Percentiles rank a stretch among this genome's conserved stretches.
phyloP scores from a whole-genome alignment of 192 early-diverging fungal species.

The Geosiphon pyriformis region DNA sequence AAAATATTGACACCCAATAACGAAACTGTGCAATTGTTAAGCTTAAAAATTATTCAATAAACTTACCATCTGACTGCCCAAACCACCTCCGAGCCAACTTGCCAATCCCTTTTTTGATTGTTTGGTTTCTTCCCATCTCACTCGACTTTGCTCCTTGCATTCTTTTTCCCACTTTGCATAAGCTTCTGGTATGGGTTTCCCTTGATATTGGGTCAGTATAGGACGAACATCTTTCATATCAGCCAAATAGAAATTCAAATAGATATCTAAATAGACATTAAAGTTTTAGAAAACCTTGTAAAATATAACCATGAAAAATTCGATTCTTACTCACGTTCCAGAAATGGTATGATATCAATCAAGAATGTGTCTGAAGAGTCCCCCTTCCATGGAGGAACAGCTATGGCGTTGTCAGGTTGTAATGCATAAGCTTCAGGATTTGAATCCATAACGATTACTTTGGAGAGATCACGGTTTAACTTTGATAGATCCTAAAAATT shows the following conservation, averaged over 20 bases:
- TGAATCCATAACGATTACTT: conserved; percentile 91
- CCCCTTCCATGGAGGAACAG: conserved; percentile 83
- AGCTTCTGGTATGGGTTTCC: conserved; percentile 59
- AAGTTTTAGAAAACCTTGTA: not conserved
- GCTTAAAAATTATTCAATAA: not conserved
- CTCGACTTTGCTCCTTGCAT: conserved; percentile 53
- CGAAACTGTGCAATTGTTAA: not conserved
- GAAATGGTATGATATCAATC: conserved; percentile 78
- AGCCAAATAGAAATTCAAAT: conserved; percentile 37
- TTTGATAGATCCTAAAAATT: conserved; percentile 65
- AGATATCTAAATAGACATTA: not conserved
- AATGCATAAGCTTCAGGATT: conserved; percentile 75
- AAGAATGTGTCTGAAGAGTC: conserved; percentile 76
- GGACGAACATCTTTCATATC: conserved; percentile 70
- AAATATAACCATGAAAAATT: not conserved
- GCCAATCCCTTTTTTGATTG: conserved; percentile 49
- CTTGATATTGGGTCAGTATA: conserved; percentile 64
- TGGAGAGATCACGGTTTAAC: conserved; percentile 90
- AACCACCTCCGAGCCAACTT: conserved; percentile 47
- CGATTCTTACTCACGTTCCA: conserved; percentile 65
- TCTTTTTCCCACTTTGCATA: conserved; percentile 68
- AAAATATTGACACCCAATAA: not conserved
- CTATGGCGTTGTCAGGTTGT: conserved; percentile 90
- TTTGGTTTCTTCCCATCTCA: conserved; percentile 62
- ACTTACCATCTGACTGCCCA: conserved; percentile 33